Conservation (phyloP, 768 basidiomycete species). For the Tricholoma matsutake region DNA sequence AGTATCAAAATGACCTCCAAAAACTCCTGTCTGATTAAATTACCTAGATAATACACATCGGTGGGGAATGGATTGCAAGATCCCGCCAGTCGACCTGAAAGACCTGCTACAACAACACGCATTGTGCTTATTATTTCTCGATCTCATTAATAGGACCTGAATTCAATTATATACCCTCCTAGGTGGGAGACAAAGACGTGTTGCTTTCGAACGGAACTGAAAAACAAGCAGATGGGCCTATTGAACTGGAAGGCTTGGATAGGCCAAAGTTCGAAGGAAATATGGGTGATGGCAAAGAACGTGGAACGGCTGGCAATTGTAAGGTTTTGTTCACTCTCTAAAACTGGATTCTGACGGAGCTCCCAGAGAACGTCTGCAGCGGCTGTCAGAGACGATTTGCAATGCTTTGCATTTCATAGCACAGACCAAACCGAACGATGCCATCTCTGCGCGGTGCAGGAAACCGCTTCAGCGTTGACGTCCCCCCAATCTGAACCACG, state of each 20-base stretch:
- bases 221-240: not conserved
- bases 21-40: slow-evolving; percentile 23
- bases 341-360: not conserved
- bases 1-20: slow-evolving; percentile 9
- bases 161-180: not conserved
- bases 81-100: no score
- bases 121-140: not conserved
- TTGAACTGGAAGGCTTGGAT: not conserved
- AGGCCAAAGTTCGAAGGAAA: not conserved
- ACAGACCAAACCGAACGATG: no score
- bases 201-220: not conserved
- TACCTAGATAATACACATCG: slow-evolving; percentile 37
- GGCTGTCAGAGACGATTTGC: not conserved
- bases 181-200: not conserved
- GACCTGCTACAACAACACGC: no score
- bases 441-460: no score
- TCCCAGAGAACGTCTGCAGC: not conserved
- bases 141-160: not conserved
- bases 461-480: no score
- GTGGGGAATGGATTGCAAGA: slow-evolving; percentile 31
- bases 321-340: not conserved
- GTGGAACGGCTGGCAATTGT: not conserved
- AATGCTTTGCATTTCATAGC: not conserved
- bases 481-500: no score
- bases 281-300: not conserved